A percentile compares a stretch with the other conserved stretches of the same genome.
phyloP scores from a whole-genome alignment of 441 rosid species.

The Adansonia gregorii region DNA sequence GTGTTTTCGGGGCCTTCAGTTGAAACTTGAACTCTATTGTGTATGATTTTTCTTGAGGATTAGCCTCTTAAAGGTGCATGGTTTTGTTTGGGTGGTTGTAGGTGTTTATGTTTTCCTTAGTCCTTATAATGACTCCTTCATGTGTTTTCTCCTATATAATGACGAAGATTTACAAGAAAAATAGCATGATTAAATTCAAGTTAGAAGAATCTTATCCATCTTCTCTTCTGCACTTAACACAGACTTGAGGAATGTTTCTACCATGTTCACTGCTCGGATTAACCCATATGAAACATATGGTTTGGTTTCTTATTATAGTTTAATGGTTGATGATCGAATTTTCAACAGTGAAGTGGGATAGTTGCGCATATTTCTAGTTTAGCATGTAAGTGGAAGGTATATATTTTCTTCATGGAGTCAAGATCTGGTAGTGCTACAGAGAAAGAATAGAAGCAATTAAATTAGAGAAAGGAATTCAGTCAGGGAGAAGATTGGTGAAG shows the following conservation, averaged over 20 bases:
- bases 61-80: slow-evolving; percentile 1
- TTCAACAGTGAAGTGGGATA: background rate
- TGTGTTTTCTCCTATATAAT: slow-evolving; percentile 14
- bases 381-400: background rate
- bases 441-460: background rate
- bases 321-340: background rate
- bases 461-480: slow-evolving; percentile 1
- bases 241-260: background rate
- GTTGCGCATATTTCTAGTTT: background rate
- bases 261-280: background rate
- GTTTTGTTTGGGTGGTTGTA: background rate
- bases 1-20: slow-evolving; percentile 17
- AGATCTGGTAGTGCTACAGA: slow-evolving; percentile 5
- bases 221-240: background rate
- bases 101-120: background rate
- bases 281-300: background rate
- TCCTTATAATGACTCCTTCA: slow-evolving; percentile 4
- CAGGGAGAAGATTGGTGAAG: slow-evolving; percentile 1
- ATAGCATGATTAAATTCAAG: background rate
- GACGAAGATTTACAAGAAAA: slow-evolving; percentile 11
- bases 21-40: background rate
- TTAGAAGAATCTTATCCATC: background rate
- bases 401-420: slow-evolving; percentile 4
- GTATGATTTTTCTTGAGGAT: slow-evolving; percentile 11
- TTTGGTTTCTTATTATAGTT: slow-evolving; percentile 12